Percentiles rank a stretch among this genome's conserved stretches.
These are phyloP conservation scores for Acanthamoeba quina DNA, from an alignment of 208 protist species.

Conservation along the genomic window DNA sequence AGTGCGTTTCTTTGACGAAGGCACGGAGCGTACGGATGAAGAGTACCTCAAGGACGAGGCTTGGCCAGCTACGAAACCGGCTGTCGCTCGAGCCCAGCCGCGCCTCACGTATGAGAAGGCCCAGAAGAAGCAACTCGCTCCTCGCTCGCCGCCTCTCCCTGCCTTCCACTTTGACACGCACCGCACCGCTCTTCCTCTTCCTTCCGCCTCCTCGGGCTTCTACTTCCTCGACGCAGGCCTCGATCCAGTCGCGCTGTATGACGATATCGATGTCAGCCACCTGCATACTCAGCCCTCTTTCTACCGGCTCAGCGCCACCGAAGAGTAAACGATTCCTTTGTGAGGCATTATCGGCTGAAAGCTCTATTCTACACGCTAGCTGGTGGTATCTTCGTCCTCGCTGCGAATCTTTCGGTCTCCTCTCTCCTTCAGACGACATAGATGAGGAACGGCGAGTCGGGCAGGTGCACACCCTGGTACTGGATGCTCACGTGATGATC, in stretches of 20 bases:
- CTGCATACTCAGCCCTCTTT: not conserved
- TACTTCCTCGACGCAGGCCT: not conserved
- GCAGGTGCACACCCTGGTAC: not conserved
- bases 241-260: not conserved
- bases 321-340: not conserved
- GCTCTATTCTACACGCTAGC: not conserved
- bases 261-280: not conserved
- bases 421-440: not conserved
- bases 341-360: too few species aligned
- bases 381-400: not conserved
- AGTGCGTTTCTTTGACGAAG: slow-evolving; percentile 60
- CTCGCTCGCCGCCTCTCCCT: too few species aligned
- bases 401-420: too few species aligned
- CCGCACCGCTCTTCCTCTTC: not conserved
- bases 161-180: too few species aligned
- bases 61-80: too few species aligned
- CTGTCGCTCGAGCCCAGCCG: not conserved
- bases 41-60: slow-evolving; percentile 19
- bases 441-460: not conserved
- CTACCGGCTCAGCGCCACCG: not conserved
- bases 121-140: too few species aligned
- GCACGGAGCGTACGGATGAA: slow-evolving; percentile 24
- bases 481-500: slow-evolving; percentile 20
- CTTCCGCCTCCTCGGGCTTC: not conserved
- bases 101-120: not conserved